These are phyloP conservation scores for Prunus kanzakura DNA, from an alignment of 306 rosid genomes.

Conservation along the genomic window DNA sequence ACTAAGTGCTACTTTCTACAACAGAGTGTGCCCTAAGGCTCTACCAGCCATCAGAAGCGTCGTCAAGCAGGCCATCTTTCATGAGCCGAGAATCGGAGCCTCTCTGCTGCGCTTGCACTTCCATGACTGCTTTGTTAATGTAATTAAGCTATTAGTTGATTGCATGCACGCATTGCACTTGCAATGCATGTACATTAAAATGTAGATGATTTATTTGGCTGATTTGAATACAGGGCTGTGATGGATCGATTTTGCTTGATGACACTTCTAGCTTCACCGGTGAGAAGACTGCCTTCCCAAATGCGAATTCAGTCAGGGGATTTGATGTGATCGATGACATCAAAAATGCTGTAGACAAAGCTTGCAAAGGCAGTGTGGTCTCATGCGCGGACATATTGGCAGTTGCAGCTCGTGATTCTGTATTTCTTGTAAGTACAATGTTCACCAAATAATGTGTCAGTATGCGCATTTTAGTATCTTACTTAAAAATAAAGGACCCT, in stretches of 20 bases:
- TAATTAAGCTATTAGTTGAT: neutral
- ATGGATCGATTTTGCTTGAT: conserved; percentile 35
- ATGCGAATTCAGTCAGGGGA: conserved; percentile 30
- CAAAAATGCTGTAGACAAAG: conserved; percentile 15
- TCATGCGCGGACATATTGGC: conserved; percentile 39
- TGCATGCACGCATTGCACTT: neutral
- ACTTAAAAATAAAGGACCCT: neutral
- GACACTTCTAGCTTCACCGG: conserved; percentile 26
- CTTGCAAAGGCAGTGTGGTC: conserved; percentile 17
- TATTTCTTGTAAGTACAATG: conserved; percentile 10
- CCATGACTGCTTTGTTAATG: conserved; percentile 41
- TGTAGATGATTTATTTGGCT: neutral
- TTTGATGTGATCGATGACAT: conserved; percentile 28
- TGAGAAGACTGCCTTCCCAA: conserved; percentile 35
- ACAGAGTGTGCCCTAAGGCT: conserved; percentile 23
- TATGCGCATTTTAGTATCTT: neutral
- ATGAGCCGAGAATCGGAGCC: conserved; percentile 39
- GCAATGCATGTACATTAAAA: neutral
- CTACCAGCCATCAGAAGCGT: conserved; percentile 15
- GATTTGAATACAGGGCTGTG: conserved; percentile 27
- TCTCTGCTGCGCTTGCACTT: conserved; percentile 36
- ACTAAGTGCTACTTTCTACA: conserved; percentile 17
- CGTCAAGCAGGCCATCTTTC: conserved; percentile 5
- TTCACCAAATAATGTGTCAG: neutral
- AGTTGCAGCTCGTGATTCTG: conserved; percentile 34